Percentiles rank a stretch among this genome's conserved stretches.
Conservation (phyloP, 352 stramenopile genomes). For the Phytophthora macrochlamydospora region DNA sequence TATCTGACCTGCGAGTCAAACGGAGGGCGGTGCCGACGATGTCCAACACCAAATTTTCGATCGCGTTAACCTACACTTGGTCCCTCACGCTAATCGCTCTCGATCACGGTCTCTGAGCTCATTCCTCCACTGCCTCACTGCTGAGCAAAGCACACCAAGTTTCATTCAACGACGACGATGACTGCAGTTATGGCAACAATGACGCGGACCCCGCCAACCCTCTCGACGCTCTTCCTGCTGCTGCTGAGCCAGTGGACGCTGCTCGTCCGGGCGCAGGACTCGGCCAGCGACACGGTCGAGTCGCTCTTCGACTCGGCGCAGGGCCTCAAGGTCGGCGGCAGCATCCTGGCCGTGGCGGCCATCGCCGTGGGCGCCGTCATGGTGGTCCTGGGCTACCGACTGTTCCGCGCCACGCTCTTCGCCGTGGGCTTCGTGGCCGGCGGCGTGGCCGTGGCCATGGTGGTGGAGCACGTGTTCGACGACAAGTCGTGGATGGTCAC, state of each 20-base stretch:
- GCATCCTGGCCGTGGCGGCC: slow-evolving; percentile 40
- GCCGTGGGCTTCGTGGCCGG: slow-evolving; percentile 57
- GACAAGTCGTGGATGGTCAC: slow-evolving; percentile 55
- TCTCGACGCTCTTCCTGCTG: slow-evolving; percentile 32
- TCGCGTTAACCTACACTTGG: slow-evolving; percentile 1
- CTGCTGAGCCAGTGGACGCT: slow-evolving; percentile 24
- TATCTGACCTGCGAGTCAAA: background rate
- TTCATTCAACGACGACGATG: too few relatives aligned
- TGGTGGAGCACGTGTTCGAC: slow-evolving; percentile 49
- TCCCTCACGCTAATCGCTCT: background rate
- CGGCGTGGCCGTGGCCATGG: slow-evolving; percentile 43
- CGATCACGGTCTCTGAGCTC: slow-evolving; percentile 11
- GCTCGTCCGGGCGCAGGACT: slow-evolving; percentile 18
- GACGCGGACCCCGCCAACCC: slow-evolving; percentile 14
- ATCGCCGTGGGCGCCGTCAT: slow-evolving; percentile 38
- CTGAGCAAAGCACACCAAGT: background rate
- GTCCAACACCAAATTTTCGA: slow-evolving; percentile 1
- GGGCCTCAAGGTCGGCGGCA: slow-evolving; percentile 40
- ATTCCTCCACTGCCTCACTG: slow-evolving; percentile 35
- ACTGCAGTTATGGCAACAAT: slow-evolving; percentile 17
- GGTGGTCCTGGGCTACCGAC: slow-evolving; percentile 58
- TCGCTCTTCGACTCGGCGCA: slow-evolving; percentile 49
- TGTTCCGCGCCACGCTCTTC: slow-evolving; percentile 67
- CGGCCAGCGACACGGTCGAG: slow-evolving; percentile 42
- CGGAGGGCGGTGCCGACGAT: background rate